These are phyloP conservation scores for Rhizoclosmatium hyalinum DNA, from an alignment of 371 early-diverging fungal genomes.

Conservation along the genomic window DNA sequence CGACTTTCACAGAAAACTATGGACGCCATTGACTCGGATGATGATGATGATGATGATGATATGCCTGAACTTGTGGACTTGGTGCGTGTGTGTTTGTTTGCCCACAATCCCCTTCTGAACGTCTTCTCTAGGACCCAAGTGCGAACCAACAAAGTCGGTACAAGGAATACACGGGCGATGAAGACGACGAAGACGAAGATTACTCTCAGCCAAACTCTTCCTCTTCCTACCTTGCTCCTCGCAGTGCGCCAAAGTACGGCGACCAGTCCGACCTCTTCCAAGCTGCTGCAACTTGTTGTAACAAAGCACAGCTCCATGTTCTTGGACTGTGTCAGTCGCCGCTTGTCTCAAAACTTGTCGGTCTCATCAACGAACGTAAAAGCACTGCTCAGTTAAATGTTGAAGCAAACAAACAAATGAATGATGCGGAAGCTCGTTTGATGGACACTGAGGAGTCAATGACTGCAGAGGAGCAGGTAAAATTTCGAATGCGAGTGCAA, in stretches of 20 bases:
- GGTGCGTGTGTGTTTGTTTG: conserved; percentile 1
- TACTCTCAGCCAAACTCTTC: background rate
- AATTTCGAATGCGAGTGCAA: background rate
- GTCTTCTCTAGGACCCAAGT: background rate
- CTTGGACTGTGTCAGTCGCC: conserved; percentile 12
- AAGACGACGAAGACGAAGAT: background rate
- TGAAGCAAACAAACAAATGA: conserved; percentile 4
- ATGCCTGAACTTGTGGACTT: conserved; percentile 11
- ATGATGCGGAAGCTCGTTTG: conserved; percentile 2
- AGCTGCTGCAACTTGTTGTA: conserved; percentile 12
- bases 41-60: conserved; percentile 9
- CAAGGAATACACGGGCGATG: conserved; percentile 3
- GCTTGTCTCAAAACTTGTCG: background rate
- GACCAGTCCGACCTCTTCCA: background rate
- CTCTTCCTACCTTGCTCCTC: background rate
- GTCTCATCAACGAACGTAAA: background rate
- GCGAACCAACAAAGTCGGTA: background rate
- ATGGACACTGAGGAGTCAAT: background rate
- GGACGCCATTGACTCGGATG: background rate
- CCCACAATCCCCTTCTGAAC: background rate
- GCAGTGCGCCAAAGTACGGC: conserved; percentile 7
- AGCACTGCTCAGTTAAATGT: background rate
- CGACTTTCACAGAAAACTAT: background rate
- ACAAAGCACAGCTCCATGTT: conserved; percentile 11
- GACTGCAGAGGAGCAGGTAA: conserved; percentile 12